Evolutionary conservation across 805 yeast genomes (phyloP).

Genomic region (Metschnikowia kofuensis): DNA sequence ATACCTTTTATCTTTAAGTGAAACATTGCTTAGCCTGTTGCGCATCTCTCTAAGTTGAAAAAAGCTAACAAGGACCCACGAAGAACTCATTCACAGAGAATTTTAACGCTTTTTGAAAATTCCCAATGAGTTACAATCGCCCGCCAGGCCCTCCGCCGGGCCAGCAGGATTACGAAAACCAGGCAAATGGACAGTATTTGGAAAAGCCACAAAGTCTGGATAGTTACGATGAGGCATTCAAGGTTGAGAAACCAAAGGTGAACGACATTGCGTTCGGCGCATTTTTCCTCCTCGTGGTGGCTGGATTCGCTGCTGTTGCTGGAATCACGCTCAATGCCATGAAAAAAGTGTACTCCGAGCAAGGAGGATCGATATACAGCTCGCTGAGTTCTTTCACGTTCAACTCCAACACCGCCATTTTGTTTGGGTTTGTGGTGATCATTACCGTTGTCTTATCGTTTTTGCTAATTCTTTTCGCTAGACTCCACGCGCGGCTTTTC

Average conservation of each 20-base stretch:
- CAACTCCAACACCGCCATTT: conserved; percentile 70
- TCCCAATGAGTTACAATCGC: conserved; percentile 7
- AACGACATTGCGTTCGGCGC: conserved; percentile 73
- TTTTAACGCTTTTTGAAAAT: not conserved
- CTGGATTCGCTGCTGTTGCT: conserved; percentile 70
- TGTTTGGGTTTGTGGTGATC: conserved; percentile 64
- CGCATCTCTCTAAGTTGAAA: no score
- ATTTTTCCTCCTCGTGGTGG: conserved; percentile 44
- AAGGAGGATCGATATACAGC: conserved; percentile 64
- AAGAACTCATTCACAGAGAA: not conserved
- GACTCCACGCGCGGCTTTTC: conserved; percentile 62
- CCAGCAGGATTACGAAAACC: conserved; percentile 27
- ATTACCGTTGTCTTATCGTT: conserved; percentile 58
- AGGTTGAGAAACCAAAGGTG: conserved; percentile 56
- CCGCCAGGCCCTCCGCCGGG: conserved; percentile 11
- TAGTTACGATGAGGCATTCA: conserved; percentile 65
- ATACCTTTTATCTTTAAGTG: not conserved
- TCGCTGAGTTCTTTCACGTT: conserved; percentile 54
- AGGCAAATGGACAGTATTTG: conserved; percentile 17
- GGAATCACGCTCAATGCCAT: conserved; percentile 67
- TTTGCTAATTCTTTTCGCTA: conserved; percentile 56
- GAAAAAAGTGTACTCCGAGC: conserved; percentile 48
- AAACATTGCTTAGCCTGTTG: not conserved
- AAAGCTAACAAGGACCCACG: no score
- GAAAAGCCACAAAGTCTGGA: conserved; percentile 35